These are phyloP conservation scores for Trypanosoma rangeli DNA, from an alignment of 208 protist species.

Conservation along the genomic window DNA sequence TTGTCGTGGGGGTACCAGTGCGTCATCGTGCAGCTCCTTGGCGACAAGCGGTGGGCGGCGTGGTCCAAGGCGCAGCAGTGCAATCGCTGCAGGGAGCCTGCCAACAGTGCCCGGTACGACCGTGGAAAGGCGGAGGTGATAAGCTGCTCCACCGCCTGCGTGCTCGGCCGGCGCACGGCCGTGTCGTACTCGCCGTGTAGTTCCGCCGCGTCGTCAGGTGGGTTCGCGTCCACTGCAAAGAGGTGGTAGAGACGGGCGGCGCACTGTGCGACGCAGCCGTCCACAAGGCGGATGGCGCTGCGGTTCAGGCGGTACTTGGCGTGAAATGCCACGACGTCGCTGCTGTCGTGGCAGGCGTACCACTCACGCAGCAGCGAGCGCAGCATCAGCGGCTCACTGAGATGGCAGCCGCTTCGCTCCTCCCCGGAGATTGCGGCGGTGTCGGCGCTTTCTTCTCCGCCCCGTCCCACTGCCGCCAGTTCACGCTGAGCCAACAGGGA, in stretches of 20 bases:
- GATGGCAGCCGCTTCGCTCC: conserved; percentile 15
- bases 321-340: conserved; percentile 28
- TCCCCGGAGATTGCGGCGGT: background rate
- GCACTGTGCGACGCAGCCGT: conserved; percentile 57
- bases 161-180: conserved; percentile 14
- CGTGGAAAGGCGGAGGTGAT: conserved; percentile 34
- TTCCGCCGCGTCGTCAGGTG: conserved; percentile 4
- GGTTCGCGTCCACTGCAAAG: conserved; percentile 4
- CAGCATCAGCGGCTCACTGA: conserved; percentile 76
- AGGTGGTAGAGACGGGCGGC: conserved; percentile 51
- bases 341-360: conserved; percentile 47
- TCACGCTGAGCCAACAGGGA: conserved; percentile 21
- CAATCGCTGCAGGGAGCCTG: conserved; percentile 53
- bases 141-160: conserved; percentile 13
- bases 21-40: conserved; percentile 7
- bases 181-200: conserved; percentile 40
- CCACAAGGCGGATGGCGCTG: conserved; percentile 56
- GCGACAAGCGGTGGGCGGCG: conserved; percentile 30
- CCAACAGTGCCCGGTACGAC: conserved; percentile 32
- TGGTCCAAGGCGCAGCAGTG: conserved; percentile 45
- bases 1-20: conserved; percentile 32
- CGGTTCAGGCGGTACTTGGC: conserved; percentile 38
- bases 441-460: too few relatives aligned
- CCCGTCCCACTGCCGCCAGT: conserved; percentile 4
- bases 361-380: conserved; percentile 55